Evolutionary conservation across 2,329 filamentous ascomycete genomes (phyloP).

Genomic region (Hypoxylon sp.): DNA sequence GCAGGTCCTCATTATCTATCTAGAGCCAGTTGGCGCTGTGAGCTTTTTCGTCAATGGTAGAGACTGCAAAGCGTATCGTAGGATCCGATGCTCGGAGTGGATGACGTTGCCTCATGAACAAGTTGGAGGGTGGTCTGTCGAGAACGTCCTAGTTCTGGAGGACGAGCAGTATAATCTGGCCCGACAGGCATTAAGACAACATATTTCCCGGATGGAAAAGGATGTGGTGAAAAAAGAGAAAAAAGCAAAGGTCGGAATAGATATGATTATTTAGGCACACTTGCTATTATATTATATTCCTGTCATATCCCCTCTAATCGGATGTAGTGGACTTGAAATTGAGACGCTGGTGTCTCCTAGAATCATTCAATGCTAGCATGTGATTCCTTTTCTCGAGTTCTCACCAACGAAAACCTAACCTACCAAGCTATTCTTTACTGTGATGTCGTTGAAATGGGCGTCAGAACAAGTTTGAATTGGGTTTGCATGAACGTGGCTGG

Average conservation of each 20-base stretch:
- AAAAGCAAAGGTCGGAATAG: too few relatives aligned
- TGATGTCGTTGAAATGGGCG: constrained; percentile 2
- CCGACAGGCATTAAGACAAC: background rate
- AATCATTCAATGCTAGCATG: background rate
- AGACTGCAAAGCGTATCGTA: constrained; percentile 19
- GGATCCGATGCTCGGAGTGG: constrained; percentile 28
- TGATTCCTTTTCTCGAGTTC: background rate
- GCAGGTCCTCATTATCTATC: constrained; percentile 26
- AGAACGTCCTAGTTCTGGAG: constrained; percentile 27
- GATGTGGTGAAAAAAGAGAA: too few relatives aligned
- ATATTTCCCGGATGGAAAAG: background rate
- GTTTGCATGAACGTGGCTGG: constrained; percentile 25
- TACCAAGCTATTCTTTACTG: background rate
- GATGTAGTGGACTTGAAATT: too few relatives aligned
- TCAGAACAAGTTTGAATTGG: background rate
- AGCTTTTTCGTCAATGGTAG: constrained; percentile 10
- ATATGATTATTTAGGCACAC: too few relatives aligned
- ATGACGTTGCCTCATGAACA: constrained; percentile 12
- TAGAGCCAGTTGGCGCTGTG: constrained; percentile 15
- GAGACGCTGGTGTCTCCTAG: too few relatives aligned
- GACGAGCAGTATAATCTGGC: constrained; percentile 29
- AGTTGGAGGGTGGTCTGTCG: background rate
- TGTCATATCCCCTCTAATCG: too few relatives aligned
- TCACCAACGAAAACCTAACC: background rate
- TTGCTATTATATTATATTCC: too few relatives aligned